Conservation (phyloP, 2,329 filamentous ascomycete genomes). For the Dactylellina cionopaga region DNA sequence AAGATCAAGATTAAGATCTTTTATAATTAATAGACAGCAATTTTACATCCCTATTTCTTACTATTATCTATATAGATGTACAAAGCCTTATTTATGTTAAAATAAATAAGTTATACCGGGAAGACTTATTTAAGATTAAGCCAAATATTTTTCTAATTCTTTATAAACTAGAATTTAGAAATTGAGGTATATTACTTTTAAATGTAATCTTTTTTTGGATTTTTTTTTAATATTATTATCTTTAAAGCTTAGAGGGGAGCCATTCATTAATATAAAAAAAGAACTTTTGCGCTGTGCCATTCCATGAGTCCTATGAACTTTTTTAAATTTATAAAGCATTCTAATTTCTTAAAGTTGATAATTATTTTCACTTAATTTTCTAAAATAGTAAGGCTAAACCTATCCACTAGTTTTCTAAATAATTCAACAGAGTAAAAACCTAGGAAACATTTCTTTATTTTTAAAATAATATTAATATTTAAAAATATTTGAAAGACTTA, state of each 20-base stretch:
- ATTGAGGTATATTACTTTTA: background rate
- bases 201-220: background rate
- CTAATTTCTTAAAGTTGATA: background rate
- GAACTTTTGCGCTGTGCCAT: background rate
- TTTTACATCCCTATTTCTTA: background rate
- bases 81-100: background rate
- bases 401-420: no score
- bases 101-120: background rate
- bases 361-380: no score
- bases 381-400: no score
- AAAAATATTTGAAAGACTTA: no score
- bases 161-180: background rate
- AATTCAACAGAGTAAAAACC: no score
- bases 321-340: background rate
- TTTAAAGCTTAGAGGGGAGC: background rate
- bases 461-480: no score
- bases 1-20: no score
- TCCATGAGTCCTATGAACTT: background rate
- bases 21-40: background rate
- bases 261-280: background rate
- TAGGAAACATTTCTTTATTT: no score
- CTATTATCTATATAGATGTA: background rate
- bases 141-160: background rate
- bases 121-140: background rate
- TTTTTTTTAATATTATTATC: background rate